Base-by-base conservation (phyloP, 495 filamentous ascomycete genomes). In the Penicillium steckii region DNA sequence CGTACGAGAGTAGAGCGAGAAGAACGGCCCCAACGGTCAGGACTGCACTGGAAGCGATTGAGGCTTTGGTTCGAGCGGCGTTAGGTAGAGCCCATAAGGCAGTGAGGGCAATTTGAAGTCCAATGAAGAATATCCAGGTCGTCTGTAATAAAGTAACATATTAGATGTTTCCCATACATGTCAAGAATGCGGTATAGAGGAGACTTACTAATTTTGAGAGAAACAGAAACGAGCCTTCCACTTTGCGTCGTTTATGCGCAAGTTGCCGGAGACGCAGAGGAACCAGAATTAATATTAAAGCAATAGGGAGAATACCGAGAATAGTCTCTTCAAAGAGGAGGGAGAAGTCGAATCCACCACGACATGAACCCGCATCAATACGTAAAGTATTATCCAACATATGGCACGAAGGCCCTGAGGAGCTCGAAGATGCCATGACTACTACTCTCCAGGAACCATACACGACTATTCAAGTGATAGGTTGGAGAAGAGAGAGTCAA, bases 331-430 rank as follows among this genome's bases (percentile, higher is more conserved):
- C 80, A 50, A 85, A 85, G 24, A 79, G 60, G 22, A 83, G 66
- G 22, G 81, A 83, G 57, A 86, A 87, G 46, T 88, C 83, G 60
- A 87, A 80, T 43, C 67, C 68, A 47, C 71, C 71, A 59, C 75
- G 68, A 64, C 76, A 84, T 22, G 56, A 52, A 17, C 61, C 57
- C 7, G 70, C 74, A 52, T 65, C 70, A 33, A 73, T 68, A 44
- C 68, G 70, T 21, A 82, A 64, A 6, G 72, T 59, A 48, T 77
- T 69, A 56, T 79, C 76, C 40, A 71, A 50, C 50, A 62, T 59
- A 29, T 52, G 63, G 61, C 72, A 75, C 44, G 48, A 60, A 26
- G 53, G 54, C 50, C 49, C 32, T 47, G 55, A 48, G 19, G 43
- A 53, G 21, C 44, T 58, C 32, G 62, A 57, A 29, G 56, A 57